Evolutionary conservation across 2,329 filamentous ascomycete genomes (phyloP), one percentile per base, ranked within the genome.

Genomic region (Pseudogymnoascus sp.): DNA sequence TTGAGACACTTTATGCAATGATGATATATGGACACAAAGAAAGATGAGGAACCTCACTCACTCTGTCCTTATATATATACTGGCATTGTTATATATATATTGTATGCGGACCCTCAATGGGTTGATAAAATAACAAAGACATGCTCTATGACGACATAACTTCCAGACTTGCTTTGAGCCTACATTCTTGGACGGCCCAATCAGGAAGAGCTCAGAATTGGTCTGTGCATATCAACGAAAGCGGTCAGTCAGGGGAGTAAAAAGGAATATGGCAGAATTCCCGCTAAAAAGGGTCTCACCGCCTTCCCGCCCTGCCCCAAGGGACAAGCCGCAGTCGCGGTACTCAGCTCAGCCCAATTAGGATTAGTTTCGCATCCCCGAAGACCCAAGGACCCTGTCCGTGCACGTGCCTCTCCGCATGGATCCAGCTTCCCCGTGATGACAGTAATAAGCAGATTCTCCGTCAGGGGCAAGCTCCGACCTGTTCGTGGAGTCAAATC

Each of bases 141-240:
- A 54, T 19, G 25, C 6, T 31, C 48, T 54, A 54, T 54, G 48
- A 54, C 64, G 63, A 65, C 68, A 84, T 63, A 79, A 79, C 68
- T 79, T 83, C 72, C 85, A 81, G 69, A 81, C 84, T 10, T 78
- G 73, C 68, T 87, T 90, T 67, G 80, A 78, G 84, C 77, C 71
- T 87, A 87, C 71, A 85, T 85, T 73, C 85, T 86, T 86, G 81
- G 43, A 86, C 79, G 8, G 81, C 79, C 45, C 45, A 54, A 54
- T 54, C 23, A 54, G 23, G 4, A 5, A 6, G 14, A 16, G n/a
- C 45, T 4, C n/a, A 14, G 8, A 54, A 16, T 28, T 54, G 48
- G 48, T 6, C 48, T 31, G 48, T 54, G 48, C 48, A 25, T 21
- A 16, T 11, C 48, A 16, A 31, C 14, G 48, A 54, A 54, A 54